Conservation (phyloP, 2,329 filamentous ascomycete species). For the Alternaria triticimaculans region DNA sequence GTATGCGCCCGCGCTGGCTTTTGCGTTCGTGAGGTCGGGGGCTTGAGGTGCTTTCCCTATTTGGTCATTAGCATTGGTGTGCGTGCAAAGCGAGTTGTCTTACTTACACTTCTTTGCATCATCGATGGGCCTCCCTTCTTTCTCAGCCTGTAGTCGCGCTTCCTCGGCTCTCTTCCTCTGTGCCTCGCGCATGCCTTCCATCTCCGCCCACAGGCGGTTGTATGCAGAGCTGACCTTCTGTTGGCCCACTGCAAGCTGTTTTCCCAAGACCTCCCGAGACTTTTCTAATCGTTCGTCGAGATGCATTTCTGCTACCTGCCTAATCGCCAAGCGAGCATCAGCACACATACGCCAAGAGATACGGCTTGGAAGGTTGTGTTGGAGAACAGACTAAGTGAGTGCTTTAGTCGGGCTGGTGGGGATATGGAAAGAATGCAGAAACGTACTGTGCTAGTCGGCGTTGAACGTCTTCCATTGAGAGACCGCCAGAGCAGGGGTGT, state of each 20-base stretch:
- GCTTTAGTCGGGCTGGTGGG: slow-evolving; percentile 32
- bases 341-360: slow-evolving; percentile 41
- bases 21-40: slow-evolving; percentile 61
- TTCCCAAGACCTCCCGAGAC: slow-evolving; percentile 83
- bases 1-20: slow-evolving; percentile 67
- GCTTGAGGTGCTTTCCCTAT: slow-evolving; percentile 39
- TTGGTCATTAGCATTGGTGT: neutral
- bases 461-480: slow-evolving; percentile 94
- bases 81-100: neutral
- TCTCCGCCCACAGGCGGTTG: slow-evolving; percentile 87
- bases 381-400: slow-evolving; percentile 36
- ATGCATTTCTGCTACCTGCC: slow-evolving; percentile 89
- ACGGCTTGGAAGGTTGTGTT: slow-evolving; percentile 38
- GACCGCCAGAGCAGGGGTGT: slow-evolving; percentile 89
- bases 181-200: slow-evolving; percentile 79
- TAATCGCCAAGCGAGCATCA: slow-evolving; percentile 47
- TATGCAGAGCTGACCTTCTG: slow-evolving; percentile 88
- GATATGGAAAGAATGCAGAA: slow-evolving; percentile 14
- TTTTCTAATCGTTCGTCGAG: slow-evolving; percentile 88
- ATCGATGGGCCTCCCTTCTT: slow-evolving; percentile 25
- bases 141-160: slow-evolving; percentile 51
- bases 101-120: slow-evolving; percentile 34
- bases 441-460: slow-evolving; percentile 75
- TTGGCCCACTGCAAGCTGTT: slow-evolving; percentile 84
- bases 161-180: slow-evolving; percentile 71